Evolutionary conservation across 768 basidiomycete genomes (phyloP).

Genomic region (Macrolepiota fuliginosa): DNA sequence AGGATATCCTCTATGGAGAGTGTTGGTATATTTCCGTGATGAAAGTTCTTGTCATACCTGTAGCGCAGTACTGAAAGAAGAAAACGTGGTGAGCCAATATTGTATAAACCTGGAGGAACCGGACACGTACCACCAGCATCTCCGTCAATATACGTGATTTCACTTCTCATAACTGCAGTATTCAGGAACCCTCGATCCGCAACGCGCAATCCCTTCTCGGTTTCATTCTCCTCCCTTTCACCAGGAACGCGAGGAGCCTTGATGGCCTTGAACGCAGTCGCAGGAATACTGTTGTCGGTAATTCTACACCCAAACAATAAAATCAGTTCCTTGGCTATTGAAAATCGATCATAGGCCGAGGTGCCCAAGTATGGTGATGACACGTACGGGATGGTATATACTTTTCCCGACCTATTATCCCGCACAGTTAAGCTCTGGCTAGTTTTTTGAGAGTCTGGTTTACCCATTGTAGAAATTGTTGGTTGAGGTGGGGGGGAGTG

Average conservation of each 20-base stretch:
- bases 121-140: slow-evolving; percentile 63
- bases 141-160: slow-evolving; percentile 91
- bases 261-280: slow-evolving; percentile 79
- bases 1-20: slow-evolving; percentile 70
- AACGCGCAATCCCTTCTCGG: slow-evolving; percentile 76
- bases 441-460: slow-evolving; percentile 17
- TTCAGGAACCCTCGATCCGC: slow-evolving; percentile 81
- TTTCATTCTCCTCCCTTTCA: slow-evolving; percentile 80
- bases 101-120: neutral
- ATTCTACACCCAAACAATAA: slow-evolving; percentile 46
- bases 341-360: neutral
- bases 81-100: neutral
- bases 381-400: slow-evolving; percentile 70
- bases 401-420: slow-evolving; percentile 85
- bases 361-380: neutral
- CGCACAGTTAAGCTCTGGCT: slow-evolving; percentile 56
- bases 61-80: slow-evolving; percentile 60
- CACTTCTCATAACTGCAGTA: slow-evolving; percentile 75
- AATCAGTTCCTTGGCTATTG: neutral
- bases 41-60: slow-evolving; percentile 38
- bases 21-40: neutral
- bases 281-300: slow-evolving; percentile 73
- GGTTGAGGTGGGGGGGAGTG: slow-evolving; percentile 6
- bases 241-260: slow-evolving; percentile 52
- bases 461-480: slow-evolving; percentile 24